These are phyloP conservation scores for Mycena latifolia DNA, from an alignment of 768 basidiomycete species.

Conservation along the genomic window DNA sequence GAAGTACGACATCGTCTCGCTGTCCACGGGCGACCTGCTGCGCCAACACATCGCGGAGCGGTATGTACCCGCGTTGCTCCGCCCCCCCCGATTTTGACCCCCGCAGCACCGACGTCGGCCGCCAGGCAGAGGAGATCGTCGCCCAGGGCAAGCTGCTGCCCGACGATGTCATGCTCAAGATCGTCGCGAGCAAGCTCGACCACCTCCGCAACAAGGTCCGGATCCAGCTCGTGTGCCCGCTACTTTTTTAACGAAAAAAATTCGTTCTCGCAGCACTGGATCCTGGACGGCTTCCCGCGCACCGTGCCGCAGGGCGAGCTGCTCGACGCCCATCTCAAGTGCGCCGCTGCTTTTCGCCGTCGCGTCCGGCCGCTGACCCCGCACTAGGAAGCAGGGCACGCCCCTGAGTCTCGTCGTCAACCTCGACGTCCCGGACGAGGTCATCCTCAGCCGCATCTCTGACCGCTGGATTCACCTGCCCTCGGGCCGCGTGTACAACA, in stretches of 20 bases:
- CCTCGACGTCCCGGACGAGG: constrained; percentile 88
- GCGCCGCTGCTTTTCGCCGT: constrained; percentile 37
- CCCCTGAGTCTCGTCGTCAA: constrained; percentile 88
- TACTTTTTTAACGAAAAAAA: too few relatives aligned
- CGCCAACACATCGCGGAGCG: constrained; percentile 84
- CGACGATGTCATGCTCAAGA: constrained; percentile 83
- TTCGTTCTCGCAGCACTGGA: constrained; percentile 76
- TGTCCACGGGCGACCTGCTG: constrained; percentile 89
- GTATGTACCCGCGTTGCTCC: constrained; percentile 49
- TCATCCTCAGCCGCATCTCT: constrained; percentile 88
- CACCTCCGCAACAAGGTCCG: constrained; percentile 73
- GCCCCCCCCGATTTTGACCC: neutral
- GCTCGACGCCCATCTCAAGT: constrained; percentile 83
- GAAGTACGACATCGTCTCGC: constrained; percentile 82
- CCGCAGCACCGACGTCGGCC: constrained; percentile 75
- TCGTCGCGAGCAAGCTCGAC: constrained; percentile 81
- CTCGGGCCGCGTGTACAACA: constrained; percentile 92
- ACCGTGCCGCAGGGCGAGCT: constrained; percentile 87
- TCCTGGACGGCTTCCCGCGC: constrained; percentile 93
- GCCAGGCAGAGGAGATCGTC: constrained; percentile 82
- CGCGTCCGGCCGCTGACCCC: constrained; percentile 12
- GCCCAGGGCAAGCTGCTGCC: constrained; percentile 82
- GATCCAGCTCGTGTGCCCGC: neutral
- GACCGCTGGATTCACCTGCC: constrained; percentile 92
- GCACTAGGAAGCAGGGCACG: constrained; percentile 65